Evolutionary conservation across 2,329 filamentous ascomycete species (phyloP).

Genomic region (Trichoderma semiorbis): DNA sequence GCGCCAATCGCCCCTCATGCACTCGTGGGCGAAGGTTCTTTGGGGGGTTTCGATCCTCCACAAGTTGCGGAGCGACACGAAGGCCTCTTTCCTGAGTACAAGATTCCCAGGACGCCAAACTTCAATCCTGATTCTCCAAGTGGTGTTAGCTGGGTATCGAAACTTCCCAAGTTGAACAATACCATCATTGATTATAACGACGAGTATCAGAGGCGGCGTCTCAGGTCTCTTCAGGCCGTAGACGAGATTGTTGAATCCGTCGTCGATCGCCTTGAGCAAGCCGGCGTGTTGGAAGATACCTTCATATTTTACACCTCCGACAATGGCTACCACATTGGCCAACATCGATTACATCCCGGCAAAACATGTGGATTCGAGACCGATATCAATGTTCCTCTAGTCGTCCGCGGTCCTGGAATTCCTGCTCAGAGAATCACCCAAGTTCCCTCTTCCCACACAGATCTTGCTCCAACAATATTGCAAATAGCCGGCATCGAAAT

Average conservation of each 20-base stretch:
- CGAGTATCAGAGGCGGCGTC: slow-evolving; percentile 48
- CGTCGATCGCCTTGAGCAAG: slow-evolving; percentile 27
- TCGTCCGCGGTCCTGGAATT: slow-evolving; percentile 54
- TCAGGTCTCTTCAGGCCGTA: slow-evolving; percentile 51
- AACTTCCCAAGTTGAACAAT: slow-evolving; percentile 39
- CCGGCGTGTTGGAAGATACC: slow-evolving; percentile 56
- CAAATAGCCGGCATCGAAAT: slow-evolving; percentile 39
- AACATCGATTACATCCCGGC: slow-evolving; percentile 55
- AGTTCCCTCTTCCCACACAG: slow-evolving; percentile 57
- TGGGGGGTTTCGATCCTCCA: slow-evolving; percentile 42
- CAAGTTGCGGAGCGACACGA: slow-evolving; percentile 59
- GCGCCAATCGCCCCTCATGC: slow-evolving; percentile 66
- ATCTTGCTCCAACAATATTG: slow-evolving; percentile 60
- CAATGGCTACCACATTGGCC: slow-evolving; percentile 59
- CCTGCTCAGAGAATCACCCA: slow-evolving; percentile 37
- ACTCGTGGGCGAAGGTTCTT: slow-evolving; percentile 33
- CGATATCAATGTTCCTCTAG: slow-evolving; percentile 56
- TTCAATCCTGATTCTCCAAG: slow-evolving; percentile 60
- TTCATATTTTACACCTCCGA: slow-evolving; percentile 59
- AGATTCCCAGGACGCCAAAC: slow-evolving; percentile 58
- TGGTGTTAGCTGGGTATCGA: slow-evolving; percentile 45
- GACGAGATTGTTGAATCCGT: slow-evolving; percentile 53
- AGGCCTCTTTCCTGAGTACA: slow-evolving; percentile 57
- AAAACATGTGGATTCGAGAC: slow-evolving; percentile 58
- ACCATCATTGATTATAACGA: slow-evolving; percentile 46